phyloP scores from a whole-genome alignment of 176 grass and related monocot species.

The Avena atlantica region DNA sequence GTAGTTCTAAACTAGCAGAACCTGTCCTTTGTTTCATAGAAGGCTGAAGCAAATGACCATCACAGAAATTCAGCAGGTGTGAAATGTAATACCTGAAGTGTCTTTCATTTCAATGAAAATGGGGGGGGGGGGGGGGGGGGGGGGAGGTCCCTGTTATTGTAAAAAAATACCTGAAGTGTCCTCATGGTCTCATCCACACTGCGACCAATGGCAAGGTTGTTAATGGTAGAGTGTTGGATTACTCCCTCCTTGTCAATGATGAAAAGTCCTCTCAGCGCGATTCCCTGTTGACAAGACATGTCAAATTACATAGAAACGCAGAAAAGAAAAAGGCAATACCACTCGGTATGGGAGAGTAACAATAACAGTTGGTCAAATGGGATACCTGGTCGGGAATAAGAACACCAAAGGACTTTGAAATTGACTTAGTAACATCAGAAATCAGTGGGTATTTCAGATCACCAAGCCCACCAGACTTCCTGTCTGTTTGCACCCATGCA shows the following conservation, averaged over 20 bases:
- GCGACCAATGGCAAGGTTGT: conserved; percentile 76
- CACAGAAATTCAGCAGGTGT: background rate
- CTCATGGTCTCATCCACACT: conserved; percentile 79
- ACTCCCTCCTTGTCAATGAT: conserved; percentile 79
- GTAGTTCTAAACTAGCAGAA: background rate
- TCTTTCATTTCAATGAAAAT: background rate
- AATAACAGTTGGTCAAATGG: background rate
- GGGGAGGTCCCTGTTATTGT: too few relatives aligned
- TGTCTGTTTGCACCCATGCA: conserved; percentile 77
- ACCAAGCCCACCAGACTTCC: conserved; percentile 70
- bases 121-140: too few relatives aligned
- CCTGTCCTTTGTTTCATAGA: conserved; percentile 13
- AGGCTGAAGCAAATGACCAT: background rate
- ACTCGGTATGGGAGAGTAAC: background rate
- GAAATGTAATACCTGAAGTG: conserved; percentile 67
- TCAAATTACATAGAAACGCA: conserved; percentile 20
- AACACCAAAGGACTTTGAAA: conserved; percentile 72
- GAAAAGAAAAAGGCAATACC: background rate
- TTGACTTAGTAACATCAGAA: conserved; percentile 77
- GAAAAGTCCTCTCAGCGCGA: conserved; percentile 76
- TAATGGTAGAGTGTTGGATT: conserved; percentile 79
- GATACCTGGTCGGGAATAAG: conserved; percentile 73
- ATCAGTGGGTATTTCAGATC: conserved; percentile 75
- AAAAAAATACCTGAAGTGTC: conserved; percentile 70
- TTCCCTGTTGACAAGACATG: conserved; percentile 57